These are phyloP conservation scores for Pichia sp. DNA, from an alignment of 1,139 yeast species.

Conservation along the genomic window DNA sequence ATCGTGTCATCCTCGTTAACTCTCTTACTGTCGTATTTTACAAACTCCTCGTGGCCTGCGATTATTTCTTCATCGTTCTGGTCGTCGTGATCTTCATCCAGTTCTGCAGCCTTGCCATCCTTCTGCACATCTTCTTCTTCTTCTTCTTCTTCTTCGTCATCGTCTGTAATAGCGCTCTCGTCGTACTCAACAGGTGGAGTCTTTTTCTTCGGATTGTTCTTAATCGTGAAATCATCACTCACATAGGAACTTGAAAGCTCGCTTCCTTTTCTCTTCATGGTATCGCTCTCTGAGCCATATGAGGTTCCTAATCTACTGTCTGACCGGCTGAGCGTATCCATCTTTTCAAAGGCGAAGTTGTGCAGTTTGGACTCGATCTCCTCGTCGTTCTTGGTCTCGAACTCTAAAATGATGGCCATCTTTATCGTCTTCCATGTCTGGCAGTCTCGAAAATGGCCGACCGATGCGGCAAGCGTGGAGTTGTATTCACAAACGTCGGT, in stretches of 20 bases:
- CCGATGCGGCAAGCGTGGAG: conserved; percentile 55
- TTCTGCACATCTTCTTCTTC: conserved; percentile 2
- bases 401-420: conserved; percentile 49
- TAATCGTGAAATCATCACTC: not conserved
- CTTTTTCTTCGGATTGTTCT: conserved; percentile 24
- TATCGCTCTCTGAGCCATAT: conserved; percentile 23
- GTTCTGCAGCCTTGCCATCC: no score
- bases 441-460: conserved; percentile 51
- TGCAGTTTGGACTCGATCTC: conserved; percentile 13
- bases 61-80: not conserved
- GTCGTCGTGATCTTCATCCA: no score
- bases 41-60: not conserved
- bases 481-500: conserved; percentile 57
- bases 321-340: conserved; percentile 2
- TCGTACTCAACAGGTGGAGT: conserved; percentile 27
- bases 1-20: not conserved
- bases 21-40: not conserved
- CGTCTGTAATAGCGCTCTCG: conserved; percentile 21
- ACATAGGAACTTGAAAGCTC: conserved; percentile 17
- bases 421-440: conserved; percentile 70
- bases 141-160: conserved; percentile 22
- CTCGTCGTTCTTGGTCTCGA: conserved; percentile 5
- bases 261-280: conserved; percentile 1
- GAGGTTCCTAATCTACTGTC: conserved; percentile 25
- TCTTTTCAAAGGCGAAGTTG: conserved; percentile 11